Evolutionary conservation across 495 filamentous ascomycete species (phyloP).

Genomic region (Aspergillus egyptiacus): DNA sequence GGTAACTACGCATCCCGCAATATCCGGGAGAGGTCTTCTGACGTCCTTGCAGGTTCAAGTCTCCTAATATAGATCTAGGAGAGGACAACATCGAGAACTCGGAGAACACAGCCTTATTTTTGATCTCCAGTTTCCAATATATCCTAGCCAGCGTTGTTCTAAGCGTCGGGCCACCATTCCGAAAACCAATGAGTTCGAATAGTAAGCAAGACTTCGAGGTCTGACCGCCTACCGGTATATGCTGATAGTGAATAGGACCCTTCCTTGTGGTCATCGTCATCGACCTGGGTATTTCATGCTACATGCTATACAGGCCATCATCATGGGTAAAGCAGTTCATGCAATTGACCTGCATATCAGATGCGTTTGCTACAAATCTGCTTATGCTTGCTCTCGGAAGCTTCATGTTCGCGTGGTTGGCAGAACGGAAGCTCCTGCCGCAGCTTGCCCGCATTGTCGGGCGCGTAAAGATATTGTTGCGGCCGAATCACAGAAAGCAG

Average conservation of each 20-base stretch:
- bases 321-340: constrained; percentile 65
- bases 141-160: constrained; percentile 82
- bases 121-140: constrained; percentile 91
- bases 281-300: constrained; percentile 57
- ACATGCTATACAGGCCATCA: constrained; percentile 72
- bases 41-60: constrained; percentile 57
- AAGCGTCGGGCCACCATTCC: constrained; percentile 82
- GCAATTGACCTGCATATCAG: constrained; percentile 74
- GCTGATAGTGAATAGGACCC: constrained; percentile 50
- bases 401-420: constrained; percentile 59
- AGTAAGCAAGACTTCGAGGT: constrained; percentile 42
- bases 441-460: constrained; percentile 64
- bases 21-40: neutral
- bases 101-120: constrained; percentile 84
- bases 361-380: constrained; percentile 64
- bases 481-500: constrained; percentile 58
- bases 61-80: constrained; percentile 65
- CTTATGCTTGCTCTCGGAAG: constrained; percentile 60
- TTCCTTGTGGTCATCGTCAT: constrained; percentile 73
- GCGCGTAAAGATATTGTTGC: constrained; percentile 46
- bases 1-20: constrained; percentile 42
- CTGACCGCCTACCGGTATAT: neutral
- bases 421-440: constrained; percentile 66
- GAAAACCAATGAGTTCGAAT: constrained; percentile 74
- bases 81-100: constrained; percentile 84